Base-by-base conservation (phyloP, 139 green algal genomes). In the Micromonas pusilla region DNA sequence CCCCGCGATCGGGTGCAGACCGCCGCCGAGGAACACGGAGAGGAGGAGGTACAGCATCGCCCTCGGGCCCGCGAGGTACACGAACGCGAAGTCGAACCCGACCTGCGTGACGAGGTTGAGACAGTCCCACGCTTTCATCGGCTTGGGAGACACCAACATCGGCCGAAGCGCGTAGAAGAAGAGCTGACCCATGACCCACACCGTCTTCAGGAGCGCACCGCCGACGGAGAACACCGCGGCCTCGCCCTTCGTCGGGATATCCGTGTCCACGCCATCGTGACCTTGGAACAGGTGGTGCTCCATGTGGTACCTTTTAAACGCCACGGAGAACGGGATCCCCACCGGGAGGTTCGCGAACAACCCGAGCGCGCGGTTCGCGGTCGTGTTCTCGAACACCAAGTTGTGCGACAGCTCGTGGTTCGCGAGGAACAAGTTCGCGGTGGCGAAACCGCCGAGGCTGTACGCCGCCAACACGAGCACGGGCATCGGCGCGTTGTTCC, bases 291-390 rank as follows among this genome's bases (percentile, higher is more conserved):
- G 80, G 83, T 93, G 89, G 80, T 93, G 89, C 77, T 91, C 87
- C 80, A 91, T 81, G 79, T 93, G 89, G 76, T 93, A 93, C 65
- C 89, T 86, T n/a, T 86, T 64, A 70, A 93, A 93, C 45, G 83
- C 84, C 36, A 84, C 84, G 5, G 84, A 82, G 39, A 90, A 84
- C 0, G 89, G 89, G 3, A 93, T 80, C 19, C 85, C 83, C 52
- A 91, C 78, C 5, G 84, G 81, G 54, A 86, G 74, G 82, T 93
- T 93, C 79, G 79, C 82, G 16, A 86, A 45, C 5, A 91, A 20
- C 21, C 71, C 80, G 16, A 93, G 79, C n/a, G 87, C 32, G 9
- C 81, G 80, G 82, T 93, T 93, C 16, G 28, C 26, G 28, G 57
- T 13, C 78, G 85, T 80, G 2, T 72, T 23, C 6, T 67, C 60